Conservation (phyloP, 2,329 filamentous ascomycete genomes). For the Thelonectria olida region DNA sequence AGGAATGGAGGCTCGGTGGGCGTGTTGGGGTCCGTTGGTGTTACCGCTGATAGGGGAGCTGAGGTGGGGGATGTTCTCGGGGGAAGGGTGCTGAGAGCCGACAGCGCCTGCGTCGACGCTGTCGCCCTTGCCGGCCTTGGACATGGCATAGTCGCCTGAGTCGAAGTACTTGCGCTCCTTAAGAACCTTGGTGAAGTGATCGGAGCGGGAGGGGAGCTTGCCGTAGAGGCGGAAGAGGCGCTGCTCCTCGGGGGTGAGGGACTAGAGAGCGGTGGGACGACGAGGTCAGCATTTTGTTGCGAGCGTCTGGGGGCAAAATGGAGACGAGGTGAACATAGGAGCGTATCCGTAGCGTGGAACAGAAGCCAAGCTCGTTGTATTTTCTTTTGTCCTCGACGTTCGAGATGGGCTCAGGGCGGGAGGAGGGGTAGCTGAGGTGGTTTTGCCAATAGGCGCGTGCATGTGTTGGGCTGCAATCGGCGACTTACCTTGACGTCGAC, state of each 20-base stretch:
- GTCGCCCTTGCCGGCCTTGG: constrained; percentile 95
- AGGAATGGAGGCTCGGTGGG: constrained; percentile 52
- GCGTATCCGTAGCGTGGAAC: not conserved
- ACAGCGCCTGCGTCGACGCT: constrained; percentile 93
- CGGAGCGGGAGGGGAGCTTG: constrained; percentile 95
- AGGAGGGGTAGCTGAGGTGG: constrained; percentile 27
- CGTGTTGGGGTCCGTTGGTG: constrained; percentile 49
- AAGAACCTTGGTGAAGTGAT: constrained; percentile 96
- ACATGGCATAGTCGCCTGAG: constrained; percentile 94
- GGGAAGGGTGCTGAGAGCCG: constrained; percentile 92
- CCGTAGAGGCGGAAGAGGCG: constrained; percentile 96
- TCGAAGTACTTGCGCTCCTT: constrained; percentile 99
- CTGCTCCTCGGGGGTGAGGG: constrained; percentile 93
- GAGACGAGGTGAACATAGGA: constrained; percentile 1
- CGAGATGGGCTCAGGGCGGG: constrained; percentile 12
- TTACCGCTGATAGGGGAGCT: constrained; percentile 67
- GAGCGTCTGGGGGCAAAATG: not conserved
- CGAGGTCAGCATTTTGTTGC: constrained; percentile 29
- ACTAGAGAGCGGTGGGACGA: constrained; percentile 60
- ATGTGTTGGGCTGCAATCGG: constrained; percentile 14
- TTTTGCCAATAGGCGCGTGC: constrained; percentile 23
- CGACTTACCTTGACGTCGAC: constrained; percentile 88
- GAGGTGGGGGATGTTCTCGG: constrained; percentile 93
- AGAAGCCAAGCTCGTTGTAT: constrained; percentile 3
- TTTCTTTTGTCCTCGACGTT: constrained; percentile 14